phyloP scores from a whole-genome alignment of 371 early-diverging fungal genomes.

The Mortierella sp. region DNA sequence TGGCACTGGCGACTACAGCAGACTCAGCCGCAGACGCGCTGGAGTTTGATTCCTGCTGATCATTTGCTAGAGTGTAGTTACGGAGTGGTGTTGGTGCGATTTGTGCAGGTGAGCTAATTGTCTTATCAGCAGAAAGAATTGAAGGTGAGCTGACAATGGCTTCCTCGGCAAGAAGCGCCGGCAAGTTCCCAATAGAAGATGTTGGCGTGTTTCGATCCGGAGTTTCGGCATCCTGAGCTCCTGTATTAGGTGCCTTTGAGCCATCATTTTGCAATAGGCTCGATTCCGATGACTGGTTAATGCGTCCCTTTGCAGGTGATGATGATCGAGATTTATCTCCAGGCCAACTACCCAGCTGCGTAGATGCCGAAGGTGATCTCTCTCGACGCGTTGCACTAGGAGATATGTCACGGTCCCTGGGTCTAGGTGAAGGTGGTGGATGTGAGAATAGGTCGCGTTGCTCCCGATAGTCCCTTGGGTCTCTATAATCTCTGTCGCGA shows the following conservation, averaged over 20 bases:
- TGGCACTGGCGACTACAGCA: not conserved
- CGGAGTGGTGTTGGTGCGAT: slow-evolving; percentile 27
- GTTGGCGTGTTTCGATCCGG: slow-evolving; percentile 8
- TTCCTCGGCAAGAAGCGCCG: slow-evolving; percentile 14
- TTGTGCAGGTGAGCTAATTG: slow-evolving; percentile 10
- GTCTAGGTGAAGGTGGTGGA: slow-evolving; percentile 40
- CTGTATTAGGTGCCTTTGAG: not conserved
- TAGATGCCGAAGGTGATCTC: slow-evolving; percentile 26
- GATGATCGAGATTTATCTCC: slow-evolving; percentile 25
- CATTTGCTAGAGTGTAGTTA: slow-evolving; percentile 9
- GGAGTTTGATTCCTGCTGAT: slow-evolving; percentile 1
- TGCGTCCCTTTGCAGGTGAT: slow-evolving; percentile 29
- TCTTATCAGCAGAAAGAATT: not conserved
- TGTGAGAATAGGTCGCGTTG: slow-evolving; percentile 27
- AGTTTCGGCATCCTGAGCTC: not conserved
- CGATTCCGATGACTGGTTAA: slow-evolving; percentile 7
- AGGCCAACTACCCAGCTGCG: slow-evolving; percentile 30
- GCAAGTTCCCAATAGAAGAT: slow-evolving; percentile 5
- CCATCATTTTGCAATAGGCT: not conserved
- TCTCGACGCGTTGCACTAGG: slow-evolving; percentile 27
- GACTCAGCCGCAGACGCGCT: not conserved
- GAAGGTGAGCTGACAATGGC: slow-evolving; percentile 5
- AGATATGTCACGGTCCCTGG: slow-evolving; percentile 25
- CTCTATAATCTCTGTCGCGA: slow-evolving; percentile 39
- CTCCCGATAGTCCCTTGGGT: slow-evolving; percentile 35